Percentiles rank a stretch among this genome's conserved stretches.
phyloP scores from a whole-genome alignment of 108 stramenopile species.

The Chaetoceros tenuissimus region DNA sequence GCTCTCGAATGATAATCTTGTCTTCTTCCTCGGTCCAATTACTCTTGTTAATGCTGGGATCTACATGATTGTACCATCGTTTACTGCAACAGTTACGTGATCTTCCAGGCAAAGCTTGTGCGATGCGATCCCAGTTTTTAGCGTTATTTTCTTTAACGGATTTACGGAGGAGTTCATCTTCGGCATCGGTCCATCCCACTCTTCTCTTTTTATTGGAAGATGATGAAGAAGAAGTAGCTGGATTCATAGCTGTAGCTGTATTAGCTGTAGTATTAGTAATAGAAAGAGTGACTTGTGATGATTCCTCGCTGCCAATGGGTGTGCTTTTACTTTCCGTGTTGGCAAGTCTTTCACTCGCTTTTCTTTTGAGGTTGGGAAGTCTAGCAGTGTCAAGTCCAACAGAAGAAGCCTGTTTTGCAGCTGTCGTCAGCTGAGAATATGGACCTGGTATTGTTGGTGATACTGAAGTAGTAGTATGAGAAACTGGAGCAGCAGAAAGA shows the following conservation, averaged over 20 bases:
- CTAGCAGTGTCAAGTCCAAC: neutral
- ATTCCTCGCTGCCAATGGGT: neutral
- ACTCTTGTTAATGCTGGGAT: slow-evolving; percentile 91
- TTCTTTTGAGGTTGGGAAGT: no score
- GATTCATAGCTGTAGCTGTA: neutral
- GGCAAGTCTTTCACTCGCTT: no score
- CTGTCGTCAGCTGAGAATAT: no score
- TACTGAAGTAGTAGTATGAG: no score
- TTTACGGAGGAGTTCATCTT: slow-evolving; percentile 63
- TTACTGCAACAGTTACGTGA: slow-evolving; percentile 98
- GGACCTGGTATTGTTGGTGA: no score
- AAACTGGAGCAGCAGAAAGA: no score
- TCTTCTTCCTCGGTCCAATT: slow-evolving; percentile 95
- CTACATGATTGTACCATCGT: slow-evolving; percentile 98
- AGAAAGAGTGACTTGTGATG: neutral
- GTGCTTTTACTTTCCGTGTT: no score
- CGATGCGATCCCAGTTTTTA: slow-evolving; percentile 90
- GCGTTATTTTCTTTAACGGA: slow-evolving; percentile 82
- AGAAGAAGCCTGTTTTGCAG: neutral
- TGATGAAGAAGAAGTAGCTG: neutral
- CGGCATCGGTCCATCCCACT: slow-evolving; percentile 75
- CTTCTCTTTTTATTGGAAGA: slow-evolving; percentile 43
- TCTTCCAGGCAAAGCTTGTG: slow-evolving; percentile 82
- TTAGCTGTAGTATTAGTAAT: neutral
- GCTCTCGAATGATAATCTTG: slow-evolving; percentile 60